These are phyloP conservation scores for Tylopilus vinaceipallidus DNA, from an alignment of 768 basidiomycete species.

Conservation along the genomic window DNA sequence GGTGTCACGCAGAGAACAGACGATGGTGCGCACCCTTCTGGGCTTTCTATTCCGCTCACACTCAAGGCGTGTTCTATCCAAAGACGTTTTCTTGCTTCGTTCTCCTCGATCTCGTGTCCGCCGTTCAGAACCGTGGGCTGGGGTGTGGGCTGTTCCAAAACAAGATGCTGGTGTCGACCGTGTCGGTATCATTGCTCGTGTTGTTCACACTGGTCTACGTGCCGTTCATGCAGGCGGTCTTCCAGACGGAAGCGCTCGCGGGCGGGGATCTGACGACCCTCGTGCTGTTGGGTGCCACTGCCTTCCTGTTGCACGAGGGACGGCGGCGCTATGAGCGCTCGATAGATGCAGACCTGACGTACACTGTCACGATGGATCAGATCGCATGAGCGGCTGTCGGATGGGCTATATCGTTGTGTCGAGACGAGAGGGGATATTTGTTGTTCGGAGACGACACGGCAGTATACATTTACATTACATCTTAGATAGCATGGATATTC, in stretches of 20 bases:
- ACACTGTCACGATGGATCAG: slow-evolving; percentile 52
- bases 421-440: background rate
- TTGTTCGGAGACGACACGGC: slow-evolving; percentile 3
- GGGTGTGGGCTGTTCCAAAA: slow-evolving; percentile 83
- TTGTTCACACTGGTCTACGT: slow-evolving; percentile 88
- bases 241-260: slow-evolving; percentile 86
- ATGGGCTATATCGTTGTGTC: background rate
- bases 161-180: slow-evolving; percentile 85
- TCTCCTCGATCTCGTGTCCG: slow-evolving; percentile 94
- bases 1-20: slow-evolving; percentile 87
- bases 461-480: slow-evolving; percentile 10
- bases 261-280: slow-evolving; percentile 68
- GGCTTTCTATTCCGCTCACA: background rate
- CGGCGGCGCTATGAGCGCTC: slow-evolving; percentile 75
- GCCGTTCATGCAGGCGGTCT: slow-evolving; percentile 85
- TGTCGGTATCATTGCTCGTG: slow-evolving; percentile 79
- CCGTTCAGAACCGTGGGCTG: slow-evolving; percentile 90
- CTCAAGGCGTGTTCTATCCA: background rate
- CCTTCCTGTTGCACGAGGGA: slow-evolving; percentile 72
- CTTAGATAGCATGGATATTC: slow-evolving; percentile 3
- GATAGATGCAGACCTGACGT: slow-evolving; percentile 52
- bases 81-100: slow-evolving; percentile 98
- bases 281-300: slow-evolving; percentile 60
- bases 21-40: slow-evolving; percentile 66
- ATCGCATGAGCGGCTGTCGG: slow-evolving; percentile 47